These are phyloP conservation scores for Cordyceps fumosorosea DNA, from an alignment of 2,329 filamentous ascomycete genomes.

Conservation along the genomic window DNA sequence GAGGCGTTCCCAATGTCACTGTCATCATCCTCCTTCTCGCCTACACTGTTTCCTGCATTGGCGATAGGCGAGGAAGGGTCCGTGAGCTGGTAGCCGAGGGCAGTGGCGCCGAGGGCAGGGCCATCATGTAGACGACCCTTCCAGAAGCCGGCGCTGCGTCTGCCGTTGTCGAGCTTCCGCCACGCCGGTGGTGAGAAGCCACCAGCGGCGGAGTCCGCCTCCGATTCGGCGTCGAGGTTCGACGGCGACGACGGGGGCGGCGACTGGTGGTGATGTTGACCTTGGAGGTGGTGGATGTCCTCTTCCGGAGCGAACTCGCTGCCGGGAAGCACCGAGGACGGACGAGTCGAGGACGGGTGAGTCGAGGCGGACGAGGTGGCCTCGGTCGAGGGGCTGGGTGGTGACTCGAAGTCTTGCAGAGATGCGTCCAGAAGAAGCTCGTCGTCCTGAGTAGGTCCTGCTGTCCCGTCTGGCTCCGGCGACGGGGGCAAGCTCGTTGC, in stretches of 20 bases:
- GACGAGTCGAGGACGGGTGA: constrained; percentile 22
- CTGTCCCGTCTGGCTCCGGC: background rate
- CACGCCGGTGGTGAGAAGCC: constrained; percentile 56
- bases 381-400: constrained; percentile 28
- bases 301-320: constrained; percentile 30
- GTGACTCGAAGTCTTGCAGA: constrained; percentile 48
- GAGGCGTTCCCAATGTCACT: constrained; percentile 26
- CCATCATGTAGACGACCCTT: constrained; percentile 43
- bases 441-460: constrained; percentile 16
- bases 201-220: constrained; percentile 40
- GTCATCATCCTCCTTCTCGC: constrained; percentile 18
- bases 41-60: background rate
- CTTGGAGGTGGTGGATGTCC: constrained; percentile 8
- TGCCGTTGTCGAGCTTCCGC: constrained; percentile 54
- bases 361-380: constrained; percentile 18
- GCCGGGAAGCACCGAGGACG: constrained; percentile 26
- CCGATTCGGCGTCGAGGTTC: constrained; percentile 36
- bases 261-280: too few relatives aligned
- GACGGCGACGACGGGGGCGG: background rate
- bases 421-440: constrained; percentile 44
- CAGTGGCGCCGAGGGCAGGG: constrained; percentile 38
- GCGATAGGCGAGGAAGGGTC: too few relatives aligned
- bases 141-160: constrained; percentile 55
- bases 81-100: constrained; percentile 1
- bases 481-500: background rate